Conservation (phyloP, 2,329 filamentous ascomycete species). For the Fusarium subtropicale region DNA sequence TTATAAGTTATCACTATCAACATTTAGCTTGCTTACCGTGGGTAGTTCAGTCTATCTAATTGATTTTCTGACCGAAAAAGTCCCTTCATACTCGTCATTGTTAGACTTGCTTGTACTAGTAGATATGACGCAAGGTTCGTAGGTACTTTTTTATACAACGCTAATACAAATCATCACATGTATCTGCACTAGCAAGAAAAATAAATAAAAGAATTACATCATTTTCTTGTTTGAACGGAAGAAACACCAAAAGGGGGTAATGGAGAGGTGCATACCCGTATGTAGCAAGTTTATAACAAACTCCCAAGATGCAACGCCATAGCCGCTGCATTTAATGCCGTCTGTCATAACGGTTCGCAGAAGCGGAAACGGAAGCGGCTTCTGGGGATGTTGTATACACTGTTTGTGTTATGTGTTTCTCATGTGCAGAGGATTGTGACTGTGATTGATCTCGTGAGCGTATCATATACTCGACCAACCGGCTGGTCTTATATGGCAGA, state of each 20-base stretch:
- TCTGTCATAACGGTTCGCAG: neutral
- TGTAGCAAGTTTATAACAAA: neutral
- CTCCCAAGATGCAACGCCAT: neutral
- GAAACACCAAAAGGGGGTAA: constrained; percentile 2
- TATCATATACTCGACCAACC: constrained; percentile 2
- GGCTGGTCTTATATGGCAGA: constrained; percentile 3
- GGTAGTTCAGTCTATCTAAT: constrained; percentile 12
- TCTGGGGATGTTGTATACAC: neutral
- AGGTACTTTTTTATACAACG: constrained; percentile 15
- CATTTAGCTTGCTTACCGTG: neutral
- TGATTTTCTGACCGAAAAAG: neutral
- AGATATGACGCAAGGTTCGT: constrained; percentile 22
- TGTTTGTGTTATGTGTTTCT: constrained; percentile 13
- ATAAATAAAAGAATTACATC: constrained; percentile 37
- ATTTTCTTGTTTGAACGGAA: constrained; percentile 10
- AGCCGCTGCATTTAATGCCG: neutral
- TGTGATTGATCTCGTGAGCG: constrained; percentile 40
- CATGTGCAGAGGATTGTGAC: constrained; percentile 23
- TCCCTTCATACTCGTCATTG: constrained; percentile 2
- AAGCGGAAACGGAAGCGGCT: neutral
- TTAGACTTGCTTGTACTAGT: constrained; percentile 20
- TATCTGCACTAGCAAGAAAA: constrained; percentile 22
- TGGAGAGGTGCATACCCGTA: neutral
- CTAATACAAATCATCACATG: constrained; percentile 28
- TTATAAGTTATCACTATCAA: neutral